phyloP scores from a whole-genome alignment of 2,329 filamentous ascomycete species.

The Cryphonectria naterciae region DNA sequence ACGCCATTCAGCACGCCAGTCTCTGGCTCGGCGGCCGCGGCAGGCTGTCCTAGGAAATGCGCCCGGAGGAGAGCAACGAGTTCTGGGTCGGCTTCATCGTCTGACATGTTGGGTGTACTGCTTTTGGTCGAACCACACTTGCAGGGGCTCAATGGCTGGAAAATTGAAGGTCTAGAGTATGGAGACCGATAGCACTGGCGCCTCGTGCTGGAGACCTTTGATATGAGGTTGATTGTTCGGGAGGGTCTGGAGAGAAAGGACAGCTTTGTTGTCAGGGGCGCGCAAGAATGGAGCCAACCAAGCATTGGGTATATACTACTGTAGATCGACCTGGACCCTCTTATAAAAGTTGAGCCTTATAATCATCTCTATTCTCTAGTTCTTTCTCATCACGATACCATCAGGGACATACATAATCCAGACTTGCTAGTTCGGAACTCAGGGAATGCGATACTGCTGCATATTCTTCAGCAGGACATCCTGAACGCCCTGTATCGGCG shows the following conservation, averaged over 20 bases:
- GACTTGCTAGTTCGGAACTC: not conserved
- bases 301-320: conserved; percentile 8
- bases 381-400: not conserved
- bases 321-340: conserved; percentile 11
- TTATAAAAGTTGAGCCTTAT: not conserved
- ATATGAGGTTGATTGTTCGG: conserved; percentile 14
- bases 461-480: not conserved
- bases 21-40: conserved; percentile 64
- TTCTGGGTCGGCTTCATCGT: conserved; percentile 89
- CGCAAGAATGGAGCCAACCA: not conserved
- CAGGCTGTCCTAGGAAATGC: conserved; percentile 67
- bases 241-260: conserved; percentile 9
- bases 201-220: not conserved
- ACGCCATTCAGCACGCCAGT: conserved; percentile 83
- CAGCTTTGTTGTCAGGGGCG: conserved; percentile 9
- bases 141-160: not conserved
- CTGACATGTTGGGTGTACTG: conserved; percentile 65
- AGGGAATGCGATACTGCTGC: not conserved
- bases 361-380: not conserved
- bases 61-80: conserved; percentile 84
- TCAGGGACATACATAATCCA: not conserved
- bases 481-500: not conserved
- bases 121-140: not conserved
- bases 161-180: not conserved
- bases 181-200: not conserved